Base-by-base conservation (phyloP, 805 yeast genomes). In the Maudiozyma saulgeensis region DNA sequence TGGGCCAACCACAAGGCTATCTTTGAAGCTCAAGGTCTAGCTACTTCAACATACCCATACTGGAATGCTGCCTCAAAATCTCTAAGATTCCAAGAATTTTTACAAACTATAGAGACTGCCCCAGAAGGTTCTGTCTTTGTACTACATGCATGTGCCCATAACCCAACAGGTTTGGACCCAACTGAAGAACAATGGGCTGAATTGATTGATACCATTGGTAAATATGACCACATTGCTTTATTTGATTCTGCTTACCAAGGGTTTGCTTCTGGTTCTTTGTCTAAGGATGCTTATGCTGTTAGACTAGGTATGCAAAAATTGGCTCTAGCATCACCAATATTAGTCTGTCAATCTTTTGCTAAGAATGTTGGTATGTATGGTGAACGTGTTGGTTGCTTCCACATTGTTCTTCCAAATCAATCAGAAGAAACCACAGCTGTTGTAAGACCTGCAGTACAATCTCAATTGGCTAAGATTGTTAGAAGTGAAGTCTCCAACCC, bases 241-340 rank as follows among this genome's bases (percentile, higher is more conserved):
- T 90, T 93, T 62, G 99, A 91, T 70, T 81, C 89, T 53, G 98
- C 98, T 21, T 91, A 93, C 75, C 98, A 91, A 72, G 99, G 99
- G 5, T 91, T 91, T 66, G 96, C 98, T 28, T 78, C 90, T 42
- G 98, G 98, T 49, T 81, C 84, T 59, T 76, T 88, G 57, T 82
- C 77, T 55, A 76, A 78, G 52, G 99, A 91, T 61, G 91, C 95
- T 8, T 87, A 78, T 73, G 88, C 97, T 23, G 76, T 80, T 51
- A 68, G 74, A 54, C 70, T 74, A 46, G 89, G 88, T 53, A 74
- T 83, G 47, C 64, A 70, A 47, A 61, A 61, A 45, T 68, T 73
- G 40, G 66, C 69, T 18, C 72, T 71, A 49, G 70, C 74, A 38
- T 66, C 75, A 55, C 90, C 91, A 50, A 68, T 86, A 48, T 61